These are phyloP conservation scores for Barbatosphaeria neglecta DNA, from an alignment of 495 filamentous ascomycete genomes.

Conservation along the genomic window DNA sequence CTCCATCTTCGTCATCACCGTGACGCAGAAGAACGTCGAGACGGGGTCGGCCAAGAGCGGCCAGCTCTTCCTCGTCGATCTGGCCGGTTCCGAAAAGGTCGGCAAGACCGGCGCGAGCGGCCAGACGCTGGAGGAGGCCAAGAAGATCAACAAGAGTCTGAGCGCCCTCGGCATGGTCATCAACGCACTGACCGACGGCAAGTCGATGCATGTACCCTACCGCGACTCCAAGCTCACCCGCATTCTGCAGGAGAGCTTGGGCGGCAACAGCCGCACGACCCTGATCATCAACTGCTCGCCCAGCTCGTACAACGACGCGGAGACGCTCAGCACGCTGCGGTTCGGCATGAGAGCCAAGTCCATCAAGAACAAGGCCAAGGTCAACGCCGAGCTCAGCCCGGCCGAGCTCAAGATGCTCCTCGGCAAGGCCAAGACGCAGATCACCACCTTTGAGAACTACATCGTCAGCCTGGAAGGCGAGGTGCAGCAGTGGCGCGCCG, in stretches of 20 bases:
- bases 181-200: slow-evolving; percentile 92
- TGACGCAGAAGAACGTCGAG: slow-evolving; percentile 96
- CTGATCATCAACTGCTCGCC: slow-evolving; percentile 98
- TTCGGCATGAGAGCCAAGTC: slow-evolving; percentile 97
- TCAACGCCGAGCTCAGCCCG: slow-evolving; percentile 94
- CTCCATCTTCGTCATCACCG: slow-evolving; percentile 94
- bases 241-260: slow-evolving; percentile 90
- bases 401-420: slow-evolving; percentile 85
- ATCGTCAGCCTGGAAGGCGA: slow-evolving; percentile 77
- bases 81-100: slow-evolving; percentile 96
- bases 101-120: slow-evolving; percentile 97
- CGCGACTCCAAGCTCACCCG: slow-evolving; percentile 96
- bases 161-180: slow-evolving; percentile 98
- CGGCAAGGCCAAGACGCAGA: slow-evolving; percentile 82
- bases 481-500: slow-evolving; percentile 73
- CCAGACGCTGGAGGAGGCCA: slow-evolving; percentile 94
- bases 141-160: slow-evolving; percentile 99
- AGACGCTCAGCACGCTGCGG: slow-evolving; percentile 84
- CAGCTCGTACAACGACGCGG: slow-evolving; percentile 93
- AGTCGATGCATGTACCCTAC: slow-evolving; percentile 95
- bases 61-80: slow-evolving; percentile 91
- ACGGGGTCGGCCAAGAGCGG: slow-evolving; percentile 94
- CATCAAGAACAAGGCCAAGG: slow-evolving; percentile 99
- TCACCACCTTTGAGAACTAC: slow-evolving; percentile 78
- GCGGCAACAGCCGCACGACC: slow-evolving; percentile 94